Base-by-base conservation (phyloP, 1,284 basidiomycete genomes). In the Pseudozyma sp. region DNA sequence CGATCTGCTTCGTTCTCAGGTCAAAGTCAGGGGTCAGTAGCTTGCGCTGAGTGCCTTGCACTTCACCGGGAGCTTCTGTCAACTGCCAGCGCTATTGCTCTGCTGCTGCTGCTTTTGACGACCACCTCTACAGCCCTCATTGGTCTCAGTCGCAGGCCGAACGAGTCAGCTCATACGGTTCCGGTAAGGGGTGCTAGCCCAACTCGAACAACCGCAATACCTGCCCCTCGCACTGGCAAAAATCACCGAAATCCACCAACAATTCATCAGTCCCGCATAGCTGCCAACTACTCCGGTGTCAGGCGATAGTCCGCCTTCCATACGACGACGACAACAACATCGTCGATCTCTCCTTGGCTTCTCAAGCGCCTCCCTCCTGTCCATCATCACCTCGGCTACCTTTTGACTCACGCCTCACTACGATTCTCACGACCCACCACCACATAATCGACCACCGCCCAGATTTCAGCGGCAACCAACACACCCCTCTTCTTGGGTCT, bases 341-440 rank as follows among this genome's bases (percentile, higher is more conserved):
- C 25, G 6, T 31, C 6, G 25, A 6, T 31, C 25, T 31, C 6
- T 6, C 6, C 25, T 31, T 6, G 3, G 6, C 25, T 6, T 31
- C 25, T 6, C 6, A 3, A 31, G 13, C 48, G n/a, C 31, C 47
- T 21, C 40, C 19, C 51, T 18, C 25, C 38, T 49, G 52, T 18
- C 59, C 59, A 21, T 35, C 16, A 14, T 43, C 40, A 42, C 31
- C 40, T 42, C 16, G 31, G 45, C 39, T 44, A 35, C 18, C 42
- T 47, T 25, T 40, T 34, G 4, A 40, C 25, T 47, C 54, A 70
- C 68, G 62, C 60, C 52, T 35, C 53, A 11, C 54, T 34, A 70
- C 68, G 68, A 61, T 52, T 55, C 58, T 65, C 45, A 70, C 68
- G 62, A 65, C 53, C 5, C 31, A 18, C 42, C 19, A 16, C 44